phyloP scores from a whole-genome alignment of 345 rosid genomes.

The Eucalyptus microcorys region DNA sequence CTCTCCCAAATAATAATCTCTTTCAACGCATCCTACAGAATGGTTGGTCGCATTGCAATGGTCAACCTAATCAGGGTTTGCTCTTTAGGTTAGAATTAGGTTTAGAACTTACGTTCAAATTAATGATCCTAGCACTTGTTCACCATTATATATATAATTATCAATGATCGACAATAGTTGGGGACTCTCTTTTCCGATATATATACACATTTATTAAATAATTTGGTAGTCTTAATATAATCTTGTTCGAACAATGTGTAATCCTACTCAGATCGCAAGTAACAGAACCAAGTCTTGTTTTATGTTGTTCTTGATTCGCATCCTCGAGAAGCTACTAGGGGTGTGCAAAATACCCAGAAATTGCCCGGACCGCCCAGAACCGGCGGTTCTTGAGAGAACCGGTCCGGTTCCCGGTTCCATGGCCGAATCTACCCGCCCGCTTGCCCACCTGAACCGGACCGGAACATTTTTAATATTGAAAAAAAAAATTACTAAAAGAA shows the following conservation, averaged over 20 bases:
- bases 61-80: neutral
- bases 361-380: too few species aligned
- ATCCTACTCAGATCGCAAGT: neutral
- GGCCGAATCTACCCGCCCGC: too few species aligned
- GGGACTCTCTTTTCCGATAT: neutral
- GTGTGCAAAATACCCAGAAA: too few species aligned
- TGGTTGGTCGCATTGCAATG: neutral
- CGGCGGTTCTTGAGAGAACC: too few species aligned
- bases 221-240: neutral
- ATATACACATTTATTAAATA: neutral
- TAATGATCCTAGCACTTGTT: neutral
- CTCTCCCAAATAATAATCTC: neutral
- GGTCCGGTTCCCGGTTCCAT: too few species aligned
- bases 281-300: neutral
- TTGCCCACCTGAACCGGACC: too few species aligned
- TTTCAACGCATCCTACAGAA: neutral
- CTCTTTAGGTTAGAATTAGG: neutral
- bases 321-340: neutral
- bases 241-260: neutral
- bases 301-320: neutral
- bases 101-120: neutral
- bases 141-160: neutral
- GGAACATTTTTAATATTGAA: too few species aligned
- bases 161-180: neutral
- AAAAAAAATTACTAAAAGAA: too few species aligned